Conservation (phyloP, 2,329 filamentous ascomycete species). For the Penicillium sp. region DNA sequence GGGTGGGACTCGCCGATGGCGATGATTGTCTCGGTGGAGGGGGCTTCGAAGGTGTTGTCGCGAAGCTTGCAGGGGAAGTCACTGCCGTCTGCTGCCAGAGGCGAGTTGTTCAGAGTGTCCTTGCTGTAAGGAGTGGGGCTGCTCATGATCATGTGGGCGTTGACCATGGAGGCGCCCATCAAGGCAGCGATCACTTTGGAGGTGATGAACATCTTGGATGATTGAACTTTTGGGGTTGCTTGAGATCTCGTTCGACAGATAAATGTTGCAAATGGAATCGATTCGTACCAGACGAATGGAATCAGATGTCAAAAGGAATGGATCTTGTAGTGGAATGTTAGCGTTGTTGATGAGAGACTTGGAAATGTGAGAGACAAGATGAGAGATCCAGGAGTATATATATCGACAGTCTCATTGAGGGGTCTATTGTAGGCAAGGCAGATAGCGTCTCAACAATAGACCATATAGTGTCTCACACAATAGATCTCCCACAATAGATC, state of each 20-base stretch:
- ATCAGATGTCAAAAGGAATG: constrained; percentile 24
- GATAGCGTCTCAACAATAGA: neutral
- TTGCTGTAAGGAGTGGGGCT: constrained; percentile 63
- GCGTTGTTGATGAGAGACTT: constrained; percentile 1
- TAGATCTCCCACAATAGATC: neutral
- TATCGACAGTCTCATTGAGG: neutral
- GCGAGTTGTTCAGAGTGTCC: constrained; percentile 57
- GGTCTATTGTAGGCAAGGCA: neutral
- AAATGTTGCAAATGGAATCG: constrained; percentile 21
- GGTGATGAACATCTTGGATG: constrained; percentile 32
- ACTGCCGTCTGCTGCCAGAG: constrained; percentile 58
- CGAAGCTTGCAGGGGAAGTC: constrained; percentile 82
- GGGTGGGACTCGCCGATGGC: constrained; percentile 60
- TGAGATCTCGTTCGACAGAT: constrained; percentile 16
- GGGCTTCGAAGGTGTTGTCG: constrained; percentile 39
- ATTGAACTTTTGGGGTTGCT: constrained; percentile 9
- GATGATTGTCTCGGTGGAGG: constrained; percentile 57
- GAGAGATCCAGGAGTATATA: neutral
- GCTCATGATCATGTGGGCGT: constrained; percentile 74
- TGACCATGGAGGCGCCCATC: constrained; percentile 55
- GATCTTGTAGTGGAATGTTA: constrained; percentile 16
- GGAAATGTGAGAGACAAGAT: neutral
- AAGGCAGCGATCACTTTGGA: constrained; percentile 38
- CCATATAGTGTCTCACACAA: no score
- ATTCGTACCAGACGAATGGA: constrained; percentile 37